Percentiles rank a stretch among this genome's conserved stretches.
Evolutionary conservation across 129 eudicot species (phyloP).

Genomic region (Flaveria sonorensis): DNA sequence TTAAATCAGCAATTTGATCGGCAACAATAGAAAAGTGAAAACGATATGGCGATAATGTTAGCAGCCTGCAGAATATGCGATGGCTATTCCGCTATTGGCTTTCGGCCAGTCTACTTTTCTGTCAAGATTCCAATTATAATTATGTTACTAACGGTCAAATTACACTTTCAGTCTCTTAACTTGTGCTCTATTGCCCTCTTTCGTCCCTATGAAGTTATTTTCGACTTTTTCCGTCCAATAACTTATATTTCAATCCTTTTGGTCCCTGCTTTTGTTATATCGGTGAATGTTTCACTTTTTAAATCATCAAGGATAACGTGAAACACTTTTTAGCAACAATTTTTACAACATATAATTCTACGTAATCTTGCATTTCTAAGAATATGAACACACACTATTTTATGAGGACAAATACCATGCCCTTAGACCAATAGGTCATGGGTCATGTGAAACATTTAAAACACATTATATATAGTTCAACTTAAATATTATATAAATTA

Average conservation of each 20-base stretch:
- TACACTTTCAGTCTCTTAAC: neutral
- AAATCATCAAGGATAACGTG: too few species aligned
- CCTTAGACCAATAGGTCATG: too few species aligned
- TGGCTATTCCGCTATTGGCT: slow-evolving; percentile 10
- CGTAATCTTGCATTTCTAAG: too few species aligned
- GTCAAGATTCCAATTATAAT: neutral
- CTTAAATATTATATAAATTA: too few species aligned
- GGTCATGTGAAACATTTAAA: too few species aligned
- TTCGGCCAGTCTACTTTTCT: slow-evolving; percentile 18
- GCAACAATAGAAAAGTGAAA: neutral
- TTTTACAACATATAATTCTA: too few species aligned
- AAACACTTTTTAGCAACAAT: too few species aligned
- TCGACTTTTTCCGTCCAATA: neutral
- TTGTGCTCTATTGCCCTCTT: neutral
- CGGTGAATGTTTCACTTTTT: too few species aligned
- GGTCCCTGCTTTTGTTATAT: neutral
- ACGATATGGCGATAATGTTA: slow-evolving; percentile 1
- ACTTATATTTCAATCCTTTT: neutral
- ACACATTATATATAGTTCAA: too few species aligned
- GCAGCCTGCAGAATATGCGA: slow-evolving; percentile 25
- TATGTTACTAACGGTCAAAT: neutral
- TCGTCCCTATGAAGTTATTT: neutral
- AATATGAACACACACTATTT: too few species aligned
- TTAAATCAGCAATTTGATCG: neutral
- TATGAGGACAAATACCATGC: neutral